Evolutionary conservation across 108 stramenopile genomes (phyloP), one percentile per base, ranked within the genome.

Genomic region (Epithemia pelagica): DNA sequence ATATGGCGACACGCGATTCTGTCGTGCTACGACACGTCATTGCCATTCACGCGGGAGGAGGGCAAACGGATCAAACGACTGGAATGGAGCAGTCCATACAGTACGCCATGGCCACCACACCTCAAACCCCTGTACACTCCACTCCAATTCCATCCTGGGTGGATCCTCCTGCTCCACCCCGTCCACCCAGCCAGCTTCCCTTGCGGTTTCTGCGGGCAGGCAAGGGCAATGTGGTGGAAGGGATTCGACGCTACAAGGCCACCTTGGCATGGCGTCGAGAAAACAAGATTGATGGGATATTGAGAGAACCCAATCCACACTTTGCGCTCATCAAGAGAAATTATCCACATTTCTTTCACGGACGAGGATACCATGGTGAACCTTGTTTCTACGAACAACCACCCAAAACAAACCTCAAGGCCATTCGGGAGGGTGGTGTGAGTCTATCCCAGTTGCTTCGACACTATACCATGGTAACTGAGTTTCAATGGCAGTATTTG

Each of bases 401-500:
- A 30, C 76, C 85, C 55, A 79, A 83, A 30, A 83, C 86, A 0
- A 74, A 91, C 61, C 52, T 91, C 25, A 63, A 73, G 60, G 87
- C 82, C 10, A 30, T 91, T 33, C 33, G 64, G 32, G 32, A 56
- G 18, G 80, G 78, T 15, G 85, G 85, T 0, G 61, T 91, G 8
- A 56, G 32, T 18, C 29, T 88, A 23, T 69, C 82, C 1, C 52
- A 71, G 21, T 54, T 91, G 37, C 61, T 91, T 7, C 79, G 75
- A 18, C 87, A 91, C 61, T 91, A 88, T 64, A 78, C 80, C 70
- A 82, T 86, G 75, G 71, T 84, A 5, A 82, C 79, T 1, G 90
- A 91, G 69, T 86, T 80, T 65, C 77, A 78, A 61, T 91, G 90
- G 90, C 85, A 83, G 37, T 72, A 68, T 31, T 31, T 91, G 15